Base-by-base conservation (phyloP, 140 eudicot species). In the Senecio squalidus region DNA sequence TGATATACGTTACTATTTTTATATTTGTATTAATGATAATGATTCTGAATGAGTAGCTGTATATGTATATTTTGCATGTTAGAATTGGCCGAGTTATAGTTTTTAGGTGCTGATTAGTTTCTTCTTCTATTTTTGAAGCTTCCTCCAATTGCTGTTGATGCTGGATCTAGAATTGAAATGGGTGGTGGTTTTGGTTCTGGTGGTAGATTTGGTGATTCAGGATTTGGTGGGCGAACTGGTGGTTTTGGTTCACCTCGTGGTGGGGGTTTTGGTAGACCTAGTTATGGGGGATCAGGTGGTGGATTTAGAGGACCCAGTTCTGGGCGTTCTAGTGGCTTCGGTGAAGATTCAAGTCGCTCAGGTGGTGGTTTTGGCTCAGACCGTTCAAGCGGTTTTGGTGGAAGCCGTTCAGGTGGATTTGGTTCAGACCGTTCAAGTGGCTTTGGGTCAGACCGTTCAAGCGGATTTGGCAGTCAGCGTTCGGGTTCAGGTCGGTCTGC, bases 111-210 rank as follows among this genome's bases (percentile, higher is more conserved):
- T 62, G 59, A 55, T 36, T 27, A 33, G 13, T 58, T 65, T 1
- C 5, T 39, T 43, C 31, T 25, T 51, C 27, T 8, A 30, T 58
- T 49, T 36, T 55, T 40, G 54, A 55, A 89, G 97, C 89, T 91
- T 41, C 84, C 98, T 29, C 80, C 73, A 26, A 80, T 91, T 44
- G 74, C 80, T 62, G 86, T 75, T 46, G 95, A 84, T 34, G 66
- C 75, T 48, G 87, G 71, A 39, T 68, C 87, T 22, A 69, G 79
- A 56, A 74, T 62, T 49, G 84, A 76, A 24, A 62, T 80, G 74
- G 83, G 82, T 55, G 76, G 86, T 39, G 81, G 88, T 50, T 73
- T 66, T 68, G 79, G 84, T 51, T 86, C 73, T 17, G 80, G 90
- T 3, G 76, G 84, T 30, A 69, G 93, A 66, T 78, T 52, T 66